Evolutionary conservation across 1,284 basidiomycete genomes (phyloP).

Genomic region (Boletellus deceptivus): DNA sequence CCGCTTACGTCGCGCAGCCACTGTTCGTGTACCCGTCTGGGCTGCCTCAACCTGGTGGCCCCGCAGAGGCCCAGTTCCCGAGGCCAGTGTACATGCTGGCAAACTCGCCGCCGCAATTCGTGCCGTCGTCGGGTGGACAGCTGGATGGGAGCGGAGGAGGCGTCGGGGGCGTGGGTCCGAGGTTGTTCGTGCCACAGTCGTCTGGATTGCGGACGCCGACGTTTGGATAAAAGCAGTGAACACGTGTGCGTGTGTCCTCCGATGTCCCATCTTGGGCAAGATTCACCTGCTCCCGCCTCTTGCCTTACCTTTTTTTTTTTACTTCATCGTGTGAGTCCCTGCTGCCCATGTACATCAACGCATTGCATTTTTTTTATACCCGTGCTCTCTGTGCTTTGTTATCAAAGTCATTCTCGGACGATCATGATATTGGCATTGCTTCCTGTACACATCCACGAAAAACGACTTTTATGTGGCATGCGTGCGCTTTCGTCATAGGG

Average conservation of each 20-base stretch:
- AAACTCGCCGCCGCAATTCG: conserved; percentile 26
- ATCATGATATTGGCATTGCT: too few species aligned
- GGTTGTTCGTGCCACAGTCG: conserved; percentile 26
- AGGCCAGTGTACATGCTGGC: conserved; percentile 31
- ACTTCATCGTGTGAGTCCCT: too few species aligned
- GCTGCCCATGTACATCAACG: background rate
- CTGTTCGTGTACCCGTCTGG: conserved; percentile 33
- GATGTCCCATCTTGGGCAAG: background rate
- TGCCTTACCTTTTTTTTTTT: too few species aligned
- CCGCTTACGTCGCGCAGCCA: conserved; percentile 34
- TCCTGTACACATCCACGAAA: too few species aligned
- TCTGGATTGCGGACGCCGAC: conserved; percentile 28
- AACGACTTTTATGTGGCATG: too few species aligned
- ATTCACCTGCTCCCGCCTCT: too few species aligned
- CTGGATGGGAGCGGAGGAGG: conserved; percentile 15
- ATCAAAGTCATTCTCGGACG: too few species aligned
- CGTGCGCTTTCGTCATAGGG: too few species aligned
- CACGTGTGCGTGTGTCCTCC: background rate
- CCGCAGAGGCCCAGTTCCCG: conserved; percentile 22
- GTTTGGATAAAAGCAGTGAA: conserved; percentile 17
- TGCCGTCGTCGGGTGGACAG: conserved; percentile 16
- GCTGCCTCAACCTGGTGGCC: conserved; percentile 30
- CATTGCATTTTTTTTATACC: background rate
- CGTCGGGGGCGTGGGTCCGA: conserved; percentile 7
- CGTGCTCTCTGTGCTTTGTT: too few species aligned